phyloP scores from a whole-genome alignment of 139 green algal genomes.

The Ettlia oleoabundans region DNA sequence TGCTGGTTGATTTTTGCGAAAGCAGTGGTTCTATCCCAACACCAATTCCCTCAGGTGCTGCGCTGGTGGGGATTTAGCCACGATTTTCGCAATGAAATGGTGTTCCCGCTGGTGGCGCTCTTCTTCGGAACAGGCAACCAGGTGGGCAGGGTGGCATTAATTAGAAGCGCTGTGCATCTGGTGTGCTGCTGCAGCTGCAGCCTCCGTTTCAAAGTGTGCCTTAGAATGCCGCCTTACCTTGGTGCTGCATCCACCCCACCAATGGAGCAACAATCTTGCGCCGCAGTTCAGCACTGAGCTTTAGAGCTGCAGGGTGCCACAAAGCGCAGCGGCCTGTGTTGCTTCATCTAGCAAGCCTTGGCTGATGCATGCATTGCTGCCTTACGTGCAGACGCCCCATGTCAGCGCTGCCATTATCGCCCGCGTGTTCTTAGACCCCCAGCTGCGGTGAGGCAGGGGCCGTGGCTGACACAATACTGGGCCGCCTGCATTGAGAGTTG shows the following conservation, averaged over 20 bases:
- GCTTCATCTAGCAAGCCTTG: background rate
- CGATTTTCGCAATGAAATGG: conserved; percentile 70
- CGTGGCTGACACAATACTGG: background rate
- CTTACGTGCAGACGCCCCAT: conserved; percentile 53
- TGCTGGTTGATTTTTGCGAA: background rate
- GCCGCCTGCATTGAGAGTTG: too few relatives aligned
- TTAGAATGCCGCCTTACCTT: background rate
- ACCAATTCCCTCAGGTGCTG: conserved; percentile 51
- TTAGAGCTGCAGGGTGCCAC: too few relatives aligned
- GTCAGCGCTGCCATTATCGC: conserved; percentile 70
- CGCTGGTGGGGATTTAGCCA: conserved; percentile 57
- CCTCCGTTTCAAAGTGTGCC: too few relatives aligned
- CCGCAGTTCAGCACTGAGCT: too few relatives aligned
- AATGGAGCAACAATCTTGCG: too few relatives aligned
- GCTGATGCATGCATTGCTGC: background rate
- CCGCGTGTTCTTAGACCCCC: conserved; percentile 73
- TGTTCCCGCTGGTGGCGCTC: conserved; percentile 75
- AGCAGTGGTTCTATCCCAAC: background rate
- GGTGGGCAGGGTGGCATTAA: background rate
- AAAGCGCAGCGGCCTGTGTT: too few relatives aligned
- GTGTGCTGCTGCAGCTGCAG: too few relatives aligned
- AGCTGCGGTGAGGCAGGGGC: conserved; percentile 46
- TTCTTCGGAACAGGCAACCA: conserved; percentile 83
- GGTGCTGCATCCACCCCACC: too few relatives aligned
- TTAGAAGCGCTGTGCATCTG: too few relatives aligned